Evolutionary conservation across 2,329 filamentous ascomycete genomes (phyloP).

Genomic region (Gaeumannomyces sp.): DNA sequence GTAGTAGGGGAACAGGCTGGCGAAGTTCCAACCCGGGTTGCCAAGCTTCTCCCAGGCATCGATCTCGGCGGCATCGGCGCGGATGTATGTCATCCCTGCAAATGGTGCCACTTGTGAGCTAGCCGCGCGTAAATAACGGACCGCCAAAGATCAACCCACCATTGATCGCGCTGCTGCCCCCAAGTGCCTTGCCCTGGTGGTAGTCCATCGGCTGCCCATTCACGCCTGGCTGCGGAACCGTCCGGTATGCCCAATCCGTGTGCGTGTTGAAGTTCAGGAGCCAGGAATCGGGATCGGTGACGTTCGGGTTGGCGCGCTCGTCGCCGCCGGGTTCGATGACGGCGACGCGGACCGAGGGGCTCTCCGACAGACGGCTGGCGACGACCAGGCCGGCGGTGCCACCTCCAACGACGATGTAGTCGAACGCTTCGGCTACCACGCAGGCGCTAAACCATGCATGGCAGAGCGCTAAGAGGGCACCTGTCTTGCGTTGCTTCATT

Average conservation of each 20-base stretch:
- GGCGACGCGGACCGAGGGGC: conserved; percentile 27
- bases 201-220: conserved; percentile 31
- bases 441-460: not conserved
- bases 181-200: conserved; percentile 37
- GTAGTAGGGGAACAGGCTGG: conserved; percentile 18
- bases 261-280: conserved; percentile 9
- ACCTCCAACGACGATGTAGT: conserved; percentile 34
- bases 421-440: conserved; percentile 15
- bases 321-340: conserved; percentile 28
- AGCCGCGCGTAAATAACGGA: not conserved
- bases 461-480: not conserved
- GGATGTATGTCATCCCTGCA: conserved; percentile 25
- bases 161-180: conserved; percentile 27
- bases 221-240: conserved; percentile 30
- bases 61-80: conserved; percentile 24
- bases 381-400: conserved; percentile 36
- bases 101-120: not conserved
- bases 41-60: conserved; percentile 29
- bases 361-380: conserved; percentile 30
- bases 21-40: conserved; percentile 23
- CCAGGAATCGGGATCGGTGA: conserved; percentile 13
- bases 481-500: not conserved
- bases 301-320: conserved; percentile 15
- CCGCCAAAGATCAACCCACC: not conserved
- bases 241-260: conserved; percentile 16